A percentile compares a stretch with the other conserved stretches of the same genome.
These are phyloP conservation scores for Elsinoe batatas DNA, from an alignment of 2,329 filamentous ascomycete species.

Conservation along the genomic window DNA sequence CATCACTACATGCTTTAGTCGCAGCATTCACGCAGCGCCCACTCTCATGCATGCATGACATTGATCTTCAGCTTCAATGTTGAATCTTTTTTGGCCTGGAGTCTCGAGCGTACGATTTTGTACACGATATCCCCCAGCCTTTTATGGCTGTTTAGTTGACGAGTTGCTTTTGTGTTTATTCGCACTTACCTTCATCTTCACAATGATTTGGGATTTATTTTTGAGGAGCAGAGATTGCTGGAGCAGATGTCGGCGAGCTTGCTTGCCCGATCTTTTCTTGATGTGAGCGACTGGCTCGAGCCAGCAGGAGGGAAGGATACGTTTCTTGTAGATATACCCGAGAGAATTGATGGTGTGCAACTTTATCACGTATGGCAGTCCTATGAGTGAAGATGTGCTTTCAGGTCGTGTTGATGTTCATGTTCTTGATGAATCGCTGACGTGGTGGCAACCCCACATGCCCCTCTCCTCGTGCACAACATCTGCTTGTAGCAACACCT, in stretches of 20 bases:
- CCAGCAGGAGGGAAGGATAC: not conserved
- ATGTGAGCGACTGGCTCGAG: not conserved
- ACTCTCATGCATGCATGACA: conserved; percentile 6
- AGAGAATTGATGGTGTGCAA: not conserved
- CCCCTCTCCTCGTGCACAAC: not conserved
- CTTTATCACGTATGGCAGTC: not conserved
- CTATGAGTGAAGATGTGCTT: not conserved
- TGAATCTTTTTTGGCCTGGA: not conserved
- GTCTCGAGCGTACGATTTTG: not conserved
- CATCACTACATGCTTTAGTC: conserved; percentile 3
- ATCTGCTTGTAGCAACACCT: not conserved
- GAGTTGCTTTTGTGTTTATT: not conserved
- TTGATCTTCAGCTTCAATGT: conserved; percentile 11
- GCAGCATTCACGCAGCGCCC: conserved; percentile 8
- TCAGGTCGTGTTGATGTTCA: not conserved
- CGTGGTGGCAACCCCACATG: conserved; percentile 9
- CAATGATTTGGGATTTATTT: not conserved
- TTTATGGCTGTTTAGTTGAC: not conserved
- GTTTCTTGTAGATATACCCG: conserved; percentile 3
- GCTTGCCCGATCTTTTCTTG: not conserved
- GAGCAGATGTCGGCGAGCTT: conserved; percentile 7
- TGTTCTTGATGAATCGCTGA: not conserved
- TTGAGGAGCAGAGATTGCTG: not conserved
- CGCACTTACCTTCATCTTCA: not conserved
- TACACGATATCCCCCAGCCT: not conserved